Evolutionary conservation across 2,329 filamentous ascomycete genomes (phyloP), one percentile per base, ranked within the genome.

Genomic region (Paecilomyces sp.): DNA sequence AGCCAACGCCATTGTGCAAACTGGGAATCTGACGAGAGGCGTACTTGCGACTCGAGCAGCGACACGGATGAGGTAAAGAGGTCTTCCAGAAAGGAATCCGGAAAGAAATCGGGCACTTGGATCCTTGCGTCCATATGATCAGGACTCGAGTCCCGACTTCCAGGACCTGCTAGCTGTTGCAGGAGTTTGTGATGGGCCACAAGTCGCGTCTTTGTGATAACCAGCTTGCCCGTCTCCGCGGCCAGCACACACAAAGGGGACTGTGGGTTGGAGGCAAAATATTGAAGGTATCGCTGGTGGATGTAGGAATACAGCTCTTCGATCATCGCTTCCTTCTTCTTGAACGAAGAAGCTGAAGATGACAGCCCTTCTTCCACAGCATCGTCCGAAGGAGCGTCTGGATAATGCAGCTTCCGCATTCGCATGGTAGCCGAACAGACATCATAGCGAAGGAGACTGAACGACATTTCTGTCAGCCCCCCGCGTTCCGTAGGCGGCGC

Each of bases 381-480:
- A 5, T 25, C 51, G 6, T 53, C 22, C 8, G 51, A 53, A 18
- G 51, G 3, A 12, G 51, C 51, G 18, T 41, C 36, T 41, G 36
- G 36, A 41, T 41, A 41, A 53, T 53, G 51, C 15, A 53, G 51
- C 51, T 41, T 41, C 51, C 51, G 28, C 22, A 53, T 53, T 2
- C 51, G 51, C 18, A 53, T 13, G 12, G 18, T 13, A 24, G 28
- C 54, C 3, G 41, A 33, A 51, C 53, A 55, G 7, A 54, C 53
- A 12, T 59, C 57, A 31, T 55, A 59, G 15, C 57, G 57, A 13
- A 59, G 24, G 22, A 59, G 57, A 30, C 57, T 59, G 30, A 33
- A 59, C 18, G 53, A 55, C 57, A 59, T 59, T 33, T 59, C 57
- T 9, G 57, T 59, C 31, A 55, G 50, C 3, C 33, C 57, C 30